A percentile compares a stretch with the other conserved stretches of the same genome.
Evolutionary conservation across 805 yeast genomes (phyloP).

Genomic region (Candida schatavii): DNA sequence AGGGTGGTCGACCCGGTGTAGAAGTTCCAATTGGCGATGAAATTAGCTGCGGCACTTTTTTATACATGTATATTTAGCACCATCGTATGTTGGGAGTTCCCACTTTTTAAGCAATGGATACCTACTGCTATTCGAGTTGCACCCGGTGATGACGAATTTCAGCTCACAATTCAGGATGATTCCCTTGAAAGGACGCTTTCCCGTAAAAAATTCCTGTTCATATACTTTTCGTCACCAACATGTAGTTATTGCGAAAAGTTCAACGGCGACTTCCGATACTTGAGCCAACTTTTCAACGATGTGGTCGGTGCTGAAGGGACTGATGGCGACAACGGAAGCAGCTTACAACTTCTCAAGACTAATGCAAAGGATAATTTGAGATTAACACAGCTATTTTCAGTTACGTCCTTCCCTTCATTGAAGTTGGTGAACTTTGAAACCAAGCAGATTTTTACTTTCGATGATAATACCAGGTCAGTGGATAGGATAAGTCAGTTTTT

Average conservation of each 20-base stretch:
- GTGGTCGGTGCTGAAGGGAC: conserved; percentile 32
- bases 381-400: conserved; percentile 36
- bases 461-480: conserved; percentile 21
- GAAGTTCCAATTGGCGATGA: no score
- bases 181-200: conserved; percentile 14
- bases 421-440: conserved; percentile 44
- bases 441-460: conserved; percentile 36
- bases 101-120: no score
- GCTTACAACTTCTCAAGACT: conserved; percentile 30
- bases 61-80: no score
- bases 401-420: conserved; percentile 49
- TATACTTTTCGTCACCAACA: conserved; percentile 45
- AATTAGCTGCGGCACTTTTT: no score
- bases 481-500: conserved; percentile 21
- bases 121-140: no score
- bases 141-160: background rate
- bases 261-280: conserved; percentile 31
- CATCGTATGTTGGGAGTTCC: no score
- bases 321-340: conserved; percentile 25
- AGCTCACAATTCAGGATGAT: conserved; percentile 7
- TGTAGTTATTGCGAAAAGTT: conserved; percentile 35
- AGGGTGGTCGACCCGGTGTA: no score
- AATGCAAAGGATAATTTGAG: conserved; percentile 26
- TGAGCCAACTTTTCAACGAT: conserved; percentile 42
- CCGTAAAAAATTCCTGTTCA: conserved; percentile 33